Conservation (phyloP, 306 rosid genomes). For the Sicyos baderoa region DNA sequence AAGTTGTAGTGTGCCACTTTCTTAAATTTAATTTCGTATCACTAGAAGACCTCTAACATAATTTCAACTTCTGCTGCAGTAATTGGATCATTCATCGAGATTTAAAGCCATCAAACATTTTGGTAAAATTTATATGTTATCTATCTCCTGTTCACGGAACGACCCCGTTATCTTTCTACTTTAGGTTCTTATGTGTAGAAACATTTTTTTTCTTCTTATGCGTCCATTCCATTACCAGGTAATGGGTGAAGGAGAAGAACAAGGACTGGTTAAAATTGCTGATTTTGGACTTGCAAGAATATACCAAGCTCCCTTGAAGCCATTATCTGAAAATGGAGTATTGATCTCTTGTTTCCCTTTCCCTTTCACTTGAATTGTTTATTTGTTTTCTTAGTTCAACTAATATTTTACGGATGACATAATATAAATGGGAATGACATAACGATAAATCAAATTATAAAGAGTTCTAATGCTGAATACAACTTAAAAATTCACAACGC, state of each 20-base stretch:
- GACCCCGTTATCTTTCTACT: background rate
- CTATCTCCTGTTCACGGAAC: background rate
- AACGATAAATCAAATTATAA: background rate
- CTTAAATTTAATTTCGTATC: slow-evolving; percentile 15
- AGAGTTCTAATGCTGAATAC: background rate
- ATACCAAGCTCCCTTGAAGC: slow-evolving; percentile 86
- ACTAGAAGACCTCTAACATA: slow-evolving; percentile 15
- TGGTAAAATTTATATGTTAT: slow-evolving; percentile 41
- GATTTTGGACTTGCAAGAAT: slow-evolving; percentile 99
- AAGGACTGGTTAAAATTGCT: slow-evolving; percentile 82
- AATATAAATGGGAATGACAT: slow-evolving; percentile 2
- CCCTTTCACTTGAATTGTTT: background rate
- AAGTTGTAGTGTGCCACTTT: slow-evolving; percentile 14
- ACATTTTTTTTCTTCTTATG: slow-evolving; percentile 10
- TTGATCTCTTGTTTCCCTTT: slow-evolving; percentile 22
- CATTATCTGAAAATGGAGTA: slow-evolving; percentile 79
- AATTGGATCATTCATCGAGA: slow-evolving; percentile 97
- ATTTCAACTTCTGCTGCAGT: slow-evolving; percentile 38
- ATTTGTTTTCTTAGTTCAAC: background rate
- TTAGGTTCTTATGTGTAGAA: background rate
- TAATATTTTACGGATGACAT: background rate
- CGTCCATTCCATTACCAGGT: slow-evolving; percentile 41
- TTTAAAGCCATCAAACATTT: slow-evolving; percentile 88
- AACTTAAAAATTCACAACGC: background rate
- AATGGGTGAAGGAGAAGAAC: slow-evolving; percentile 94